Base-by-base conservation (phyloP, 768 basidiomycete genomes). In the button mushroom (Agaricus bisporus) region DNA sequence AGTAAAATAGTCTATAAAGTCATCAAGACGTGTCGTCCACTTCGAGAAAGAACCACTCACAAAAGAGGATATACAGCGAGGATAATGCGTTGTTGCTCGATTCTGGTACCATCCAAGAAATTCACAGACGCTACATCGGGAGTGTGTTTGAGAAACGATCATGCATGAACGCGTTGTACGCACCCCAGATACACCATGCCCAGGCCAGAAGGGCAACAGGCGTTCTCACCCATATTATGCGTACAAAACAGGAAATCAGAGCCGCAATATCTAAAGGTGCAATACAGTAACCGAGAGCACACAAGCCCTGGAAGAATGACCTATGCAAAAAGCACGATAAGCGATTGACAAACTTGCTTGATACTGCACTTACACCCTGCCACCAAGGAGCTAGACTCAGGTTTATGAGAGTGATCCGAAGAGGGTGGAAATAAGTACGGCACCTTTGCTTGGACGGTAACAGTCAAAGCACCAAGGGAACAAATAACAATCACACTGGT, bases 141-240 rank as follows among this genome's bases (percentile, higher is more conserved):
- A 17, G 26, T 38, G 41, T 18, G 28, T 18, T 41, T 15, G 25
- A 53, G 25, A 35, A 17, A 46, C 26, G 45, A 55, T 17, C 11
- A 44, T 32, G 39, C 36, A n/a, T 20, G 9, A 5, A 11, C 7
- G 1, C 10, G 41, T 9, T 41, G n/a, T 22, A 67, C 81, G 55
- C 63, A 98, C 95, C 95, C 93, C 94, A 98, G 54, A 97, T 88
- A 66, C 86, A 91, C 95, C 95, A 98, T 36, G 78, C 93, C 88
- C 93, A 95, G 11, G 91, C 88, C 17, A 85, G 76, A 25, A 95
- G 66, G 42, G 93, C 87, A 28, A 98, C 68, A 9, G 95, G 95
- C 28, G 85, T 86, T 53, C 95, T 81, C 54, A 98, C 74, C 71
- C 88, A 97, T 46, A 98, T 86, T 26, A 84, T 70, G 42, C 80